Base-by-base conservation (phyloP, 257 asterid species). In the Solanum peruvianum region DNA sequence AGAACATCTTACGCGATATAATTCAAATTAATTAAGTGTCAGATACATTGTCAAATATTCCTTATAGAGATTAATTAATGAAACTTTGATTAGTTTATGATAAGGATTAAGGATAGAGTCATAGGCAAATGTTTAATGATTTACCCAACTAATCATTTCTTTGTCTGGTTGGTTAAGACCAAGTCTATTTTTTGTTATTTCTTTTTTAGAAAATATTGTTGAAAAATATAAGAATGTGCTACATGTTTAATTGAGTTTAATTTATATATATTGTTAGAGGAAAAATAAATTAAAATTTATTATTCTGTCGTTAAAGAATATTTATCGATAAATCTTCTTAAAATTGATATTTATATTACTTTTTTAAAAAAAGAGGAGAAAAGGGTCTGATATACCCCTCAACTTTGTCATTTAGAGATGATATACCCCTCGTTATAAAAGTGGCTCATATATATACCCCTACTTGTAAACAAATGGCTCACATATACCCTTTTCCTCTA, bases 1-100 rank as follows among this genome's bases (percentile, higher is more conserved):
- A 47, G 14, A 0, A 7, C 1, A 1, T 14, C 0, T 49, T 5
- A 49, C 58, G 1, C 3, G 0, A 15, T 1, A 7, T 5, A 56
- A 56, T 56, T 1, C 2, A 56, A 18, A 56, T 0, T 56, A 56
- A 20, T 56, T 1, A n/a, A 52, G 62, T 52, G 1, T 52, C 10
- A 52, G 0, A 0, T 52, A 52, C n/a, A 52, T 52, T 2, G n/a
- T 52, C 0, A 9, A 52, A 52, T 52, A 52, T 16, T 52, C 1
- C 2, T 45, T 45, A 45, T 45, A 14, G 20, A n/a, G n/a, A 6
- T 52, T 52, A 52, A 52, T 52, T 52, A 52, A 52, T 52, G 2
- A 52, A 52, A 52, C 2, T 52, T 52, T 52, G 2, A 52, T 52
- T 52, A 52, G 62, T 18, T 52, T 52, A 52, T 52, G 1, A 52